phyloP scores from a whole-genome alignment of 148 eudicot species.

The Rhododendron ovatum region DNA sequence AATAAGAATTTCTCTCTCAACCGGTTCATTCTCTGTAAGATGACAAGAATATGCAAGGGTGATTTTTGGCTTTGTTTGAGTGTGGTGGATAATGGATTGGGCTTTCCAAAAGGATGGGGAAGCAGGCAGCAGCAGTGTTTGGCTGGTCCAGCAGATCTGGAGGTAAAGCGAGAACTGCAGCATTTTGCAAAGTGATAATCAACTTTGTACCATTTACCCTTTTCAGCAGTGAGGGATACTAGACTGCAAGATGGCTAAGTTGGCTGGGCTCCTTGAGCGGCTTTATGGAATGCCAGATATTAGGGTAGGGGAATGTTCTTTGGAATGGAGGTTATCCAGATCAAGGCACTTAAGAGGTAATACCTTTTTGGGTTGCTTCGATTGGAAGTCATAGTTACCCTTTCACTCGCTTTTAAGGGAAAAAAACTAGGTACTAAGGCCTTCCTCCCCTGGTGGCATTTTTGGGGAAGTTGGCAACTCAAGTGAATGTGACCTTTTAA shows the following conservation, averaged over 20 bases:
- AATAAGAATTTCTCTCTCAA: background rate
- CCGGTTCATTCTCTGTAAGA: background rate
- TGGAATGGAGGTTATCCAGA: background rate
- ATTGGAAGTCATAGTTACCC: background rate
- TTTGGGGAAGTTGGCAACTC: background rate
- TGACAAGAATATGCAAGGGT: background rate
- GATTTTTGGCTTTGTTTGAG: background rate
- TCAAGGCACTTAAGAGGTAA: background rate
- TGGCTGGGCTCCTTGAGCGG: background rate
- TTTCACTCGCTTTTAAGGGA: background rate
- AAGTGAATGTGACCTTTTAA: background rate
- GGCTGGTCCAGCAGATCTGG: background rate
- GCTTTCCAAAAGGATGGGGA: background rate
- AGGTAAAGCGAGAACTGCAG: background rate
- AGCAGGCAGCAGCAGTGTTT: background rate
- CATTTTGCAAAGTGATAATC: background rate
- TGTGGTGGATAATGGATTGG: background rate
- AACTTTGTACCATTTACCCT: background rate
- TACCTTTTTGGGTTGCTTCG: background rate
- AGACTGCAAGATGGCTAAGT: background rate
- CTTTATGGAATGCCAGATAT: background rate
- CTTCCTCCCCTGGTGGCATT: background rate
- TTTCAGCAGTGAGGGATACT: background rate
- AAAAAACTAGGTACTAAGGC: background rate
- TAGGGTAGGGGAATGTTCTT: background rate